These are phyloP conservation scores for Leccinum subrobustum DNA, from an alignment of 1,284 basidiomycete species.

Conservation along the genomic window DNA sequence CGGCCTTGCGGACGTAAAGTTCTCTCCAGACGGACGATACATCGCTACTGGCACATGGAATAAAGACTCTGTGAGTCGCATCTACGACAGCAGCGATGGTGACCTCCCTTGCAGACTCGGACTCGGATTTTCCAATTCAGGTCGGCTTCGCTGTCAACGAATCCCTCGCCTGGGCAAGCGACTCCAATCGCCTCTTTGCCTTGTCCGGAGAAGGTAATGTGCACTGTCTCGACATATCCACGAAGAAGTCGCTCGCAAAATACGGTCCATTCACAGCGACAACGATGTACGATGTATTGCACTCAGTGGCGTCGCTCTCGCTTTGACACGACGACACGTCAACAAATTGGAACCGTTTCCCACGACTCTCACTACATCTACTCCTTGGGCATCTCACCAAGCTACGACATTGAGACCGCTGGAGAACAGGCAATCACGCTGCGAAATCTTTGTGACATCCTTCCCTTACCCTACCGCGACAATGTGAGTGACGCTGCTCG, in stretches of 20 bases:
- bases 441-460: background rate
- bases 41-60: too few species aligned
- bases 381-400: background rate
- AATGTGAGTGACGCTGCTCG: background rate
- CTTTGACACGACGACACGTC: background rate
- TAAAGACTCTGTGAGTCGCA: too few species aligned
- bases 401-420: background rate
- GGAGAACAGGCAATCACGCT: background rate
- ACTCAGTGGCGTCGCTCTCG: background rate
- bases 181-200: background rate
- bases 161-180: background rate
- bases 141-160: background rate
- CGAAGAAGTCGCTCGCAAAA: background rate
- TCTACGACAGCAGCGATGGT: too few species aligned
- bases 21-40: too few species aligned
- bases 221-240: background rate
- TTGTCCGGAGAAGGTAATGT: background rate
- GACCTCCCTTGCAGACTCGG: too few species aligned
- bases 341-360: background rate
- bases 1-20: too few species aligned
- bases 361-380: background rate
- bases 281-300: background rate
- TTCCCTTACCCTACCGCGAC: background rate
- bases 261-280: background rate
- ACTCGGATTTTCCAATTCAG: background rate